phyloP scores from a whole-genome alignment of 108 stramenopile genomes.

The Fragilariopsis cylindrus region DNA sequence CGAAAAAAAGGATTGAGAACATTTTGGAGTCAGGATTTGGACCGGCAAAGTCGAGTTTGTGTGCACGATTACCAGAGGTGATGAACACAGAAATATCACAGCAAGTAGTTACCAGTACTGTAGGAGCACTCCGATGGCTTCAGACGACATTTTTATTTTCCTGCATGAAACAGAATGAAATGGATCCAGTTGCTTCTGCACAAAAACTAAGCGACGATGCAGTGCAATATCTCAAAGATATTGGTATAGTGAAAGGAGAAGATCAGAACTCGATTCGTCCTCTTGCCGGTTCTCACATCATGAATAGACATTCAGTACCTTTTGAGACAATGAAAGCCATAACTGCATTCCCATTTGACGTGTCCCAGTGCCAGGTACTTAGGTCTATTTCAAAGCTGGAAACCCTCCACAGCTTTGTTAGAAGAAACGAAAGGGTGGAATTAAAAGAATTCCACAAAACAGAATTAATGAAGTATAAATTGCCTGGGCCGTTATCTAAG shows the following conservation, averaged over 20 bases:
- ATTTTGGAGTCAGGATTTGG: slow-evolving; percentile 50
- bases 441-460: slow-evolving; percentile 80
- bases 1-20: slow-evolving; percentile 39
- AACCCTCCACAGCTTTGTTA: slow-evolving; percentile 65
- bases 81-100: slow-evolving; percentile 86
- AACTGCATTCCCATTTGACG: slow-evolving; percentile 61
- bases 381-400: slow-evolving; percentile 59
- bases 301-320: slow-evolving; percentile 75
- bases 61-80: slow-evolving; percentile 64
- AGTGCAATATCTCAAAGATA: slow-evolving; percentile 5
- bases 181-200: slow-evolving; percentile 1
- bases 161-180: slow-evolving; percentile 39
- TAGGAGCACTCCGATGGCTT: slow-evolving; percentile 66
- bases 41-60: slow-evolving; percentile 68
- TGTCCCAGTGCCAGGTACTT: slow-evolving; percentile 58
- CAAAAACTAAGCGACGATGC: slow-evolving; percentile 11
- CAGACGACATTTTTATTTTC: slow-evolving; percentile 65
- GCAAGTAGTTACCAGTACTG: slow-evolving; percentile 57
- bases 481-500: slow-evolving; percentile 77
- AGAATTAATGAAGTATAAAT: slow-evolving; percentile 59
- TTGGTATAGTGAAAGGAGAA: slow-evolving; percentile 12
- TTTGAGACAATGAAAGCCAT: slow-evolving; percentile 74
- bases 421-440: slow-evolving; percentile 73
- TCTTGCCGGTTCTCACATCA: slow-evolving; percentile 54
- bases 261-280: slow-evolving; percentile 37